These are phyloP conservation scores for Gentiana straminea DNA, from an alignment of 257 asterid species.

Conservation along the genomic window DNA sequence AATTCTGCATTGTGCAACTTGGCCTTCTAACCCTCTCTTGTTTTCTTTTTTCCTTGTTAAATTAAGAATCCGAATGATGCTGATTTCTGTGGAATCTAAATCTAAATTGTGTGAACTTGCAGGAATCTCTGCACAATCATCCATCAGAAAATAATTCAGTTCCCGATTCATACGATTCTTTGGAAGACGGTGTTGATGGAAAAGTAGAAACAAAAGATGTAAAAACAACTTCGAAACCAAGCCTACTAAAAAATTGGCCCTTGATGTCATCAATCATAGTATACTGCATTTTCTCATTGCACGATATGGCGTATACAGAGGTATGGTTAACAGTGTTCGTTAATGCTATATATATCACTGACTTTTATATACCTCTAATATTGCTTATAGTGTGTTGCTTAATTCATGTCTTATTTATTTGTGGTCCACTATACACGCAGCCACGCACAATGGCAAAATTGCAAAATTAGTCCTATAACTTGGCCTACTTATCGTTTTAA, in stretches of 20 bases:
- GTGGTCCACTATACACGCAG: no score
- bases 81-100: background rate
- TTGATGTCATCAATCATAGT: conserved; percentile 64
- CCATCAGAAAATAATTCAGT: conserved; percentile 11
- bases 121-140: conserved; percentile 80
- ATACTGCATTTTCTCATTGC: conserved; percentile 75
- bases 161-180: conserved; percentile 14
- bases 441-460: no score
- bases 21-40: no score
- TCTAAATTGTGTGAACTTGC: conserved; percentile 9
- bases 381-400: no score
- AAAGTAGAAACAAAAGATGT: conserved; percentile 16
- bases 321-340: conserved; percentile 18
- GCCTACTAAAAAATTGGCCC: conserved; percentile 59
- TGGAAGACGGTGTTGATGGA: conserved; percentile 20
- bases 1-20: no score
- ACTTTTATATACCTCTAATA: no score
- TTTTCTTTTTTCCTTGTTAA: background rate
- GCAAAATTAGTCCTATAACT: no score
- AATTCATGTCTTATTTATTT: no score
- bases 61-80: background rate
- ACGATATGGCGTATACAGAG: conserved; percentile 87
- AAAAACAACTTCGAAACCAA: conserved; percentile 16
- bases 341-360: no score
- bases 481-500: no score